These are phyloP conservation scores for Laguncularia racemosa DNA, from an alignment of 345 rosid genomes.

Conservation along the genomic window DNA sequence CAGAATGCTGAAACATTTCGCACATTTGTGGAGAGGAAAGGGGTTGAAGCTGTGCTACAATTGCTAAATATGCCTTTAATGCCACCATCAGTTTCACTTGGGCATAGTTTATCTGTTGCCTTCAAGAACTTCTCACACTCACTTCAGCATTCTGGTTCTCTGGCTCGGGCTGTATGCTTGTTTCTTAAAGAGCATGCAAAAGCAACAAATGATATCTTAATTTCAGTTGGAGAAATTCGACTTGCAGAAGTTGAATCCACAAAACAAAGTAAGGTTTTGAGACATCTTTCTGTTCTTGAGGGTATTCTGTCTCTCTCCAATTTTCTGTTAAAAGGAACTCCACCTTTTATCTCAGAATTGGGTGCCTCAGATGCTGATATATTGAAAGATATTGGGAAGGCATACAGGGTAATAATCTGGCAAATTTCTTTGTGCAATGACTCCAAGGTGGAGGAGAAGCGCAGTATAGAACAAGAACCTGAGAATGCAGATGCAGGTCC, in stretches of 20 bases:
- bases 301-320: slow-evolving; percentile 67
- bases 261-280: slow-evolving; percentile 49
- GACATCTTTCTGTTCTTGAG: slow-evolving; percentile 71
- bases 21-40: slow-evolving; percentile 89
- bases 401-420: slow-evolving; percentile 76
- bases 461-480: slow-evolving; percentile 41
- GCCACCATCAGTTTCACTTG: slow-evolving; percentile 74
- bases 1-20: slow-evolving; percentile 95
- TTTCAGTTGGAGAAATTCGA: slow-evolving; percentile 51
- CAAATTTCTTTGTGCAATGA: slow-evolving; percentile 72
- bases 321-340: slow-evolving; percentile 76
- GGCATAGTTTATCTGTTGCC: slow-evolving; percentile 76
- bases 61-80: slow-evolving; percentile 68
- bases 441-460: slow-evolving; percentile 65
- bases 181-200: slow-evolving; percentile 71
- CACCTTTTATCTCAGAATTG: slow-evolving; percentile 67
- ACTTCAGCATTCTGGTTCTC: slow-evolving; percentile 72
- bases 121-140: slow-evolving; percentile 95
- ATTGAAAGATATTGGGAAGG: slow-evolving; percentile 70
- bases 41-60: slow-evolving; percentile 76
- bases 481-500: slow-evolving; percentile 50
- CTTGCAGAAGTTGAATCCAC: slow-evolving; percentile 50
- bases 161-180: slow-evolving; percentile 78
- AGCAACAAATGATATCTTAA: slow-evolving; percentile 43
- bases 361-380: slow-evolving; percentile 88